Evolutionary conservation across 2,329 filamentous ascomycete genomes (phyloP).

Genomic region (Cercospora sojina): DNA sequence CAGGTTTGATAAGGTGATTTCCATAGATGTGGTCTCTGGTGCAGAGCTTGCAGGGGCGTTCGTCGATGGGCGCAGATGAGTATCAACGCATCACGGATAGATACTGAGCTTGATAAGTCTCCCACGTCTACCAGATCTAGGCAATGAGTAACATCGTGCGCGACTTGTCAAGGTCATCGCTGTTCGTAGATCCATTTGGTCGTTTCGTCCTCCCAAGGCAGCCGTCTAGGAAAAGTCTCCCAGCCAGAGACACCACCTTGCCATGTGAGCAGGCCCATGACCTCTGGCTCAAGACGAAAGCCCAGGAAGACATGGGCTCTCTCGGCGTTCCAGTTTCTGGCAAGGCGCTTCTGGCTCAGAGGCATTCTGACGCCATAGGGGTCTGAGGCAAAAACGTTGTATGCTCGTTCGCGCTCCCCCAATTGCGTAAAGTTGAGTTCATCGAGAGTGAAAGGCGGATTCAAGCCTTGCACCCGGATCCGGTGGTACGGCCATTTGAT

Average conservation of each 20-base stretch:
- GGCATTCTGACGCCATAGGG: constrained; percentile 40
- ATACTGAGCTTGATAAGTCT: background rate
- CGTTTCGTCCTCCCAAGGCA: constrained; percentile 33
- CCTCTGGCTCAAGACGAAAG: constrained; percentile 27
- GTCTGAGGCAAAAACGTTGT: constrained; percentile 42
- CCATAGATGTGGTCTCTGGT: background rate
- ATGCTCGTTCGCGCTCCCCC: constrained; percentile 42
- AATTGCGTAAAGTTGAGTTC: constrained; percentile 40
- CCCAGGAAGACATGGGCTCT: constrained; percentile 24
- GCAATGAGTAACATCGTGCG: background rate
- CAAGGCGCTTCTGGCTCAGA: constrained; percentile 42
- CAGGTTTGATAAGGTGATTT: background rate
- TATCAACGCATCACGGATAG: background rate
- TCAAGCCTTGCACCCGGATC: constrained; percentile 47
- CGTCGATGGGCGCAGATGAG: background rate
- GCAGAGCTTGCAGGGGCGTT: background rate
- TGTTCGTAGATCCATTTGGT: constrained; percentile 17
- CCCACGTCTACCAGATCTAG: background rate
- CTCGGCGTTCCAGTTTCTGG: constrained; percentile 42
- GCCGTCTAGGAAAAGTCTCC: constrained; percentile 28
- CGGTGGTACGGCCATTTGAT: constrained; percentile 45
- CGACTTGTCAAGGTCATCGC: background rate
- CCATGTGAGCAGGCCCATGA: constrained; percentile 32
- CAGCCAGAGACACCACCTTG: constrained; percentile 32
- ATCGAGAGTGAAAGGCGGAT: constrained; percentile 44